Base-by-base conservation (phyloP, 2,329 filamentous ascomycete genomes). In the Gyromitra esculenta region DNA sequence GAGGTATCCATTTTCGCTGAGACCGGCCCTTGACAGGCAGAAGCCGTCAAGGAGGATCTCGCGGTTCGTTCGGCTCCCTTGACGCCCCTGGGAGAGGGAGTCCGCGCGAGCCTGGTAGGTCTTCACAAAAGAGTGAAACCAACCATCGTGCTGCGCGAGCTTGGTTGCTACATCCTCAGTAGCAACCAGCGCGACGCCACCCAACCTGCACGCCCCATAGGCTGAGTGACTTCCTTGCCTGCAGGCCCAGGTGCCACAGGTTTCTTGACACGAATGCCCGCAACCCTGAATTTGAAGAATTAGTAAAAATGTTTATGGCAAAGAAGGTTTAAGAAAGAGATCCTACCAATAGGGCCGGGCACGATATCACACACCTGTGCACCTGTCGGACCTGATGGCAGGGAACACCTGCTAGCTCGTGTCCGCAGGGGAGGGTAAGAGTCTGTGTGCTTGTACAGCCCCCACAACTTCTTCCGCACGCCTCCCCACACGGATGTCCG, bases 401-500 rank as follows among this genome's bases (percentile, higher is more conserved):
- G 5, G 66, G 66, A 60, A 69, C 2, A 39, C 66, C 66, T 39
- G 54, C 15, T 54, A 59, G 1, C 54, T 69, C 59, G 57, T 71
- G 68, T 35, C 68, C 57, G 57, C 67, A 70, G 18, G 56, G 56
- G 31, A 70, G 67, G 6, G 57, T 54, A 25, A 48, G 52, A 11
- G 39, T 68, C 11, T 48, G 39, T 15, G 65, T 13, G 41, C 50
- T 54, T 21, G 54, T 57, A 15, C 65, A 68, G 65, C 39, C 25
- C 4, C 63, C 65, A 9, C 65, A 68, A 45, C 21, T 45, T 39
- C 21, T 59, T 68, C 65, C 65, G 25, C 65, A 59, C 5, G 21
- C 65, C 21, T 68, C 52, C 65, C 52, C 39, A 81, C 90, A 92
- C 0, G 71, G 73, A 80, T 92, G 90, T 0, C 90, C 89, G 79